Percentiles rank a stretch among this genome's conserved stretches.
Conservation (phyloP, 306 rosid species). For the barrel medic (Medicago truncatula) region MtrunA17r5.0-ANR NC_053042.1:44277501-44278000, state of each 20-base stretch:
- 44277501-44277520: constrained; percentile 42
- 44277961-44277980: constrained; percentile 59
- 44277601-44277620: constrained; percentile 56
- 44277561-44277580: constrained; percentile 39
- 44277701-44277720: constrained; percentile 55
- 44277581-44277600: constrained; percentile 47
- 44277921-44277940: constrained; percentile 52
- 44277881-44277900: constrained; percentile 64
- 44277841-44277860: constrained; percentile 52
- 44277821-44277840: constrained; percentile 48
- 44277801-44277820: constrained; percentile 34
- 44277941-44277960: constrained; percentile 58
- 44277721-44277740: constrained; percentile 56
- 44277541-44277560: constrained; percentile 53
- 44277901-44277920: constrained; percentile 49
- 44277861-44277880: constrained; percentile 50
- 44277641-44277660: constrained; percentile 48
- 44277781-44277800: constrained; percentile 50
- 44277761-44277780: constrained; percentile 54
- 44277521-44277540: constrained; percentile 50
- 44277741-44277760: constrained; percentile 51
- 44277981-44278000: constrained; percentile 54
- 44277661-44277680: constrained; percentile 45
- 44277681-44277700: constrained; percentile 58
- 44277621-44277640: constrained; percentile 39